Evolutionary conservation across 2,329 filamentous ascomycete genomes (phyloP), one percentile per base, ranked within the genome.

Genomic region (Pseudocercospora fijiensis): DNA sequence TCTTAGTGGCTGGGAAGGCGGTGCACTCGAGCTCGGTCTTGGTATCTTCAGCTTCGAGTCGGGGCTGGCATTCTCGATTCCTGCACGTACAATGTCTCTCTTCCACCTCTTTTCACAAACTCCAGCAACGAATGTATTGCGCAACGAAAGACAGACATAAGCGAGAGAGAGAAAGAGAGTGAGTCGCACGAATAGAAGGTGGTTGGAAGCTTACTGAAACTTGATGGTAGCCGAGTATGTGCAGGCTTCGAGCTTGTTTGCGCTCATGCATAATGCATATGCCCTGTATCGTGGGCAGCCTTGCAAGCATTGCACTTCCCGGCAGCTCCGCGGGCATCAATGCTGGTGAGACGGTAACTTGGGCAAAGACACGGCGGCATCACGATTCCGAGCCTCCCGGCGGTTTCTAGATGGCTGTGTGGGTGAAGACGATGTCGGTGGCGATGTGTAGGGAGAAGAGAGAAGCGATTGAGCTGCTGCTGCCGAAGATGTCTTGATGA

Each of bases 211-310:
- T 56, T 33, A 56, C 53, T 41, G 53, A 30, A 53, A 53, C 49
- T 53, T 53, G 49, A 53, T 30, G 49, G 49, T 27, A 28, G 49
- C 49, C 49, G 49, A 18, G 22, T 18, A 49, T 49, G 45, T 18
- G 45, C 22, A 52, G 27, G 49, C 49, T 52, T 53, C 49, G 26
- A 53, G 49, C 49, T 53, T 53, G 49, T 53, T 30, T 53, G 49
- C 49, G 49, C 22, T 30, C 49, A 53, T 53, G 49, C 49, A 53
- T 53, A 33, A 55, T 56, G 53, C 55, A 52, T 37, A n/a, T n/a
- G n/a, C n/a, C 58, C 27, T 51, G 41, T 55, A 59, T 65, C 63
- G 58, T 59, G 63, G 63, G 62, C 63, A 59, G 59, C 63, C 63
- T 62, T 65, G 55, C 51, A 51, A 57, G 60, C 59, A 47, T 52